Percentiles rank a stretch among this genome's conserved stretches.
Evolutionary conservation across 768 basidiomycete species (phyloP).

Genomic region (Auricularia sp.): DNA sequence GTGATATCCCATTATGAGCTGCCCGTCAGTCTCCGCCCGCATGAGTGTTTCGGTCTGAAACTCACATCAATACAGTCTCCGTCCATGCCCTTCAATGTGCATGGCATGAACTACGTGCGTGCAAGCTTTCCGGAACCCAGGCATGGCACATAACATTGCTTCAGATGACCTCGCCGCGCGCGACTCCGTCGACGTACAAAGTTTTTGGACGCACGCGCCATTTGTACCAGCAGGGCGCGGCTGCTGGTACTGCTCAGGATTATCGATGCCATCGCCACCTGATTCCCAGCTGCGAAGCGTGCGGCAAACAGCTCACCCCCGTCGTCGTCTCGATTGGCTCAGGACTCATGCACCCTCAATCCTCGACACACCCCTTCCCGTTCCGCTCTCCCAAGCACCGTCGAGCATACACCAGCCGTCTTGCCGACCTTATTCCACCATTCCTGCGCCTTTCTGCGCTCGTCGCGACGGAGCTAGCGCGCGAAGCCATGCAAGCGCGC

Average conservation of each 20-base stretch:
- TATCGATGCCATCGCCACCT: conserved; percentile 67
- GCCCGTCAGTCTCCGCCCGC: background rate
- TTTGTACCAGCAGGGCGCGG: conserved; percentile 52
- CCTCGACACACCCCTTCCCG: conserved; percentile 31
- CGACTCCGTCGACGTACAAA: background rate
- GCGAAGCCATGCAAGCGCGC: conserved; percentile 35
- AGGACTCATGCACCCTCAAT: conserved; percentile 29
- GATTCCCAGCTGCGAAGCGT: conserved; percentile 65
- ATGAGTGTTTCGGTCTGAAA: background rate
- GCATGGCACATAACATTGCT: background rate
- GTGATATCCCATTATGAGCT: background rate
- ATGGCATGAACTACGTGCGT: background rate
- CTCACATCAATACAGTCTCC: background rate
- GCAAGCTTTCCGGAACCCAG: background rate
- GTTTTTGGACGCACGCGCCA: conserved; percentile 3
- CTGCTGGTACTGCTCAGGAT: conserved; percentile 51
- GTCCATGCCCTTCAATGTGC: background rate
- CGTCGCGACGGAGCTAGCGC: conserved; percentile 66
- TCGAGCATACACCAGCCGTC: background rate
- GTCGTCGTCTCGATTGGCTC: background rate
- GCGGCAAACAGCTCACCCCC: conserved; percentile 16
- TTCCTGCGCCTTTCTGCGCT: conserved; percentile 73
- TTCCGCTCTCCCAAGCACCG: conserved; percentile 11
- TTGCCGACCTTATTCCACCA: conserved; percentile 25
- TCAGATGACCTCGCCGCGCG: background rate